Evolutionary conservation across 768 basidiomycete species (phyloP), one percentile per base, ranked within the genome.

Genomic region (Lactarius quietus): DNA sequence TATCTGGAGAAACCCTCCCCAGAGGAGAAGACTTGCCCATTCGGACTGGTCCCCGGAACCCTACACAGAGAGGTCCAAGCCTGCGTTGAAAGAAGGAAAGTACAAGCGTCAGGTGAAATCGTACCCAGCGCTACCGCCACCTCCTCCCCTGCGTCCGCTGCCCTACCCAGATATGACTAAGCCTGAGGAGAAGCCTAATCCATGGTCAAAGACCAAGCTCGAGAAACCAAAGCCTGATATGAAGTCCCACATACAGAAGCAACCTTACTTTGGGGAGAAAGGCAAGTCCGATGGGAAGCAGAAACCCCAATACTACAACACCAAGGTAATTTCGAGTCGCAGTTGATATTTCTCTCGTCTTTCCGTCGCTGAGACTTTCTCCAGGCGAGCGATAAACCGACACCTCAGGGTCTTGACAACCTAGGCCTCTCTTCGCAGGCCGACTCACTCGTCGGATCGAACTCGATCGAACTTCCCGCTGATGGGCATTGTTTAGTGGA

Each of bases 11-110:
- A 36, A 17, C 26, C 29, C 28, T 26, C 26, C 54, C 61, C 28
- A 1, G 48, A 63, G 35, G 62, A 39, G 55, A 63, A 63, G 35
- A n/a, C 63, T 18, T 57, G 58, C 29, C 7, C 48, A 15, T 14
- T 14, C 48, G 23, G 10, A 7, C 48, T 14, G 23, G 15, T 12
- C 26, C n/a, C 23, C n/a, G 26, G 23, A 51, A 15, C 23, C 48
- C 48, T 51, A 51, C 48, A 3, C 53, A 33, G 53, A 33, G 6
- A n/a, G 20, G 53, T 12, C 29, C 29, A 33, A 54, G 53, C 48
- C 26, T 28, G 23, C 14, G n/a, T 26, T 14, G 48, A 51, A 51
- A 51, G 48, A 26, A 23, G 26, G 48, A 17, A 51, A 7, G 6
- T 51, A 26, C 26, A 51, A 15, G 48, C 48, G 48, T 28, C 23